Base-by-base conservation (phyloP, 2,329 filamentous ascomycete genomes). In the Fusarium verticillioides region DNA sequence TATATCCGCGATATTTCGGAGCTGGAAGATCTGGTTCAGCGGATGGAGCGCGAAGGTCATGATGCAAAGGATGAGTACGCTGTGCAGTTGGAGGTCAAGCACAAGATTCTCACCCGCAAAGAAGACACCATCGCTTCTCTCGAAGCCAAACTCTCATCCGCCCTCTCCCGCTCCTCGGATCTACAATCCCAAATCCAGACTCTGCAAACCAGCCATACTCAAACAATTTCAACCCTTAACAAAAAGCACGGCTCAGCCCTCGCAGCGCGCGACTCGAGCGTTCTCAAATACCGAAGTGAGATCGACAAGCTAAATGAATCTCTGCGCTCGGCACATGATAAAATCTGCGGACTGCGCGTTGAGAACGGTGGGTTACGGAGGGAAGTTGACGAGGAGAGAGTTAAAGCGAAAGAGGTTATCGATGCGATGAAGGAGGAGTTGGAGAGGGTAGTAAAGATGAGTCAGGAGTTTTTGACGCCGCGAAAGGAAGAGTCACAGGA, bases 1-100 rank as follows among this genome's bases (percentile, higher is more conserved):
- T 91, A 91, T 75, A 79, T 85, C 13, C 83, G 85, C 8, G 89
- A 91, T 66, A 83, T 91, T 0, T 75, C 79, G 0, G 86, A 88
- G 76, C 83, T 91, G 0, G 88, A 91, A 78, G 75, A 65, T 3
- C 82, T 90, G 1, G 86, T 90, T 26, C 81, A 84, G 66, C 78
- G 80, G 9, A 79, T 90, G 63, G 88, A 91, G 69, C 59, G 67
- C 2, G 79, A 83, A 5, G 78, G 80, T 9, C 77, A 78, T 2
- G 78, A 80, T 4, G 78, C 79, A 0, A 71, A 78, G 7, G 78
- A 81, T 4, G 76, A 77, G 13, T 78, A 83, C 19, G 75, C 78
- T n/a, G 77, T 82, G 0, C 80, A 83, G 18, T 63, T 81, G 2
- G 82, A 84, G 39, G 76, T 78, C 9, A 75, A 82, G 32, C 74